These are phyloP conservation scores for Nannochloropsis granulata DNA, from an alignment of 108 stramenopile genomes.

Conservation along the genomic window DNA sequence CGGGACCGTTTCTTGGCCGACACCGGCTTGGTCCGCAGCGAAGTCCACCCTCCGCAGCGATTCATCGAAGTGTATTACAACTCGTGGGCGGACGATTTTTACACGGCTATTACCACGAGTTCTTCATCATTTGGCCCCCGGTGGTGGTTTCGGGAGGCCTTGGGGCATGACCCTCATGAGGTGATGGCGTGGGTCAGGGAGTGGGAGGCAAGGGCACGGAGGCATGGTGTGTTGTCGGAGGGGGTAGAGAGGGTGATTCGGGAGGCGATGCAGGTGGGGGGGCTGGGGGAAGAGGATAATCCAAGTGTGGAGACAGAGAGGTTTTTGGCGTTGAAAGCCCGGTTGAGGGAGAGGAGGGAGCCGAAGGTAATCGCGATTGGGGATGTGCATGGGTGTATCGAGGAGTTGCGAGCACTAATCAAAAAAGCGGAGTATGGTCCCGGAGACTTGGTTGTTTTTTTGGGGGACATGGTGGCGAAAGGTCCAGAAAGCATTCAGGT, in stretches of 20 bases:
- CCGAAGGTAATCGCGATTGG: constrained; percentile 44
- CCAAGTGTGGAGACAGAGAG: background rate
- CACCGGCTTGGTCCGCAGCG: background rate
- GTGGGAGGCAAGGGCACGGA: background rate
- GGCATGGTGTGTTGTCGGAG: background rate
- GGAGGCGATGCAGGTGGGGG: background rate
- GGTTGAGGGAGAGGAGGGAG: background rate
- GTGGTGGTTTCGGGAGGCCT: background rate
- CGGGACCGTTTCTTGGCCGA: background rate
- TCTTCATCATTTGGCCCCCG: background rate
- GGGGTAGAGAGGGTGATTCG: background rate
- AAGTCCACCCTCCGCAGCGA: background rate
- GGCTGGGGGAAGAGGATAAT: background rate
- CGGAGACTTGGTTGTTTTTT: constrained; percentile 67
- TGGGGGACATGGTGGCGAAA: constrained; percentile 84
- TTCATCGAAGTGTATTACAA: background rate
- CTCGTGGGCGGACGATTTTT: background rate
- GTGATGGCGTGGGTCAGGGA: background rate
- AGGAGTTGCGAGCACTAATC: constrained; percentile 69
- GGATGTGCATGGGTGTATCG: constrained; percentile 86
- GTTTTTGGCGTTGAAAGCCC: background rate
- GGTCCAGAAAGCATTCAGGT: constrained; percentile 76
- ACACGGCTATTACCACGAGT: background rate
- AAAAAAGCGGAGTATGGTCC: constrained; percentile 65
- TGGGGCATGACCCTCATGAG: background rate